phyloP scores from a whole-genome alignment of 139 green algal species.

The Coccomyxa sp. region DNA sequence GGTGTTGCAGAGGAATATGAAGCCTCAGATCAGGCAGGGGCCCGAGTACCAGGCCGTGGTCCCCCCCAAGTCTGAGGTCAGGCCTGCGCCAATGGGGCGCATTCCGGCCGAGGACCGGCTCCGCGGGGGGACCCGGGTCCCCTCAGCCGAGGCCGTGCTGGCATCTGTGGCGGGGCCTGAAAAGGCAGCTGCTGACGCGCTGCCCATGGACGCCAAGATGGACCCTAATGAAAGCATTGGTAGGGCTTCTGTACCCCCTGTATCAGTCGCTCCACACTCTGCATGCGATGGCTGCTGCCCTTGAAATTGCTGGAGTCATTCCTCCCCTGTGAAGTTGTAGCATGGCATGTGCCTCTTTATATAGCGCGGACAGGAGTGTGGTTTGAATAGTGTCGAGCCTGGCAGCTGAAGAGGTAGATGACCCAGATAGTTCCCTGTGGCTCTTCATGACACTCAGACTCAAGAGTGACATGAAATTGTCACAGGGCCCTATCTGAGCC shows the following conservation, averaged over 20 bases:
- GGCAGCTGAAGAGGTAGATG: no score
- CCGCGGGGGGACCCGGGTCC: constrained; percentile 14
- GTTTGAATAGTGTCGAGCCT: no score
- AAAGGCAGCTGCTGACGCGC: constrained; percentile 17
- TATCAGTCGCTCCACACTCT: neutral
- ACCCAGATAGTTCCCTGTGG: neutral
- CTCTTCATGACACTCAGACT: neutral
- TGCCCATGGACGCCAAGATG: constrained; percentile 43
- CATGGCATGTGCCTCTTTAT: neutral
- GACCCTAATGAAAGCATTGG: constrained; percentile 8
- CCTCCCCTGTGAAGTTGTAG: neutral
- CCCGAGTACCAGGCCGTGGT: constrained; percentile 32
- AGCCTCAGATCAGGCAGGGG: constrained; percentile 28
- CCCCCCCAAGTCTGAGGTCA: constrained; percentile 5
- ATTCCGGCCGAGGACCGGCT: constrained; percentile 1
- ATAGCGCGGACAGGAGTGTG: neutral
- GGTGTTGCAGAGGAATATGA: neutral
- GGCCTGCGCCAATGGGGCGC: neutral
- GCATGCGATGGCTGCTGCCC: neutral
- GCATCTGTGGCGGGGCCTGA: constrained; percentile 29
- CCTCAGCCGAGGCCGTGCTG: constrained; percentile 28
- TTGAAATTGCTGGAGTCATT: neutral
- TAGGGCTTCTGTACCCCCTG: neutral
- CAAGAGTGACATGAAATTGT: neutral
- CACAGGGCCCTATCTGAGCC: neutral